Evolutionary conservation across 1,284 basidiomycete species (phyloP), one percentile per base, ranked within the genome.

Genomic region (Puccinia hordei): DNA sequence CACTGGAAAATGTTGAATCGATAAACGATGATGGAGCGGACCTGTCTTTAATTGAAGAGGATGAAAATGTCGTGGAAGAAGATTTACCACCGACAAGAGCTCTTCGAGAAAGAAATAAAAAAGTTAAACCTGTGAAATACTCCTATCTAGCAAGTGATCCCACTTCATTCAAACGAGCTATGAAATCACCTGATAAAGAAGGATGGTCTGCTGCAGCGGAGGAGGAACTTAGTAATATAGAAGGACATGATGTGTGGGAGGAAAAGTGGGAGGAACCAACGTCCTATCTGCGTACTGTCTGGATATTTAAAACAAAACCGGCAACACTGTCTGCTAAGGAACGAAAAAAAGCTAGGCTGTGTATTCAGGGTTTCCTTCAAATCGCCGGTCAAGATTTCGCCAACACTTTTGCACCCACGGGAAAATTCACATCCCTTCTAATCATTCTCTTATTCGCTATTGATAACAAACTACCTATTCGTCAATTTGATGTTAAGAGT

Each of bases 261-360:
- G 38, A 68, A 2, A 51, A 15, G 6, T 41, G 4, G 0, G 19
- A 51, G 0, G 33, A 5, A 12, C 69, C 69, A 1, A 53, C 51
- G 9, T 27, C 1, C 2, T 51, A 53, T 6, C 22, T 72, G 2
- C 13, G 19, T 5, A 72, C 69, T 2, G 2, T 30, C 5, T 72
- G 69, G 69, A 49, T 72, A 27, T 72, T 72, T 27, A 27, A 53
- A n/a, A 72, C 69, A 0, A 72, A 72, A 55, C 69, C 49, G 2
- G 5, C 38, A 4, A 72, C 69, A 0, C 49, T 24, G 0, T 53
- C 46, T 0, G n/a, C 46, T 17, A 4, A 0, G 10, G 46, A 55
- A 53, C 30, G n/a, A 44, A 68, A 72, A 15, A 72, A 72, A 19
- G 69, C 46, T 2, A 24, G 19, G 2, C 30, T 72, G 0, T 72